Percentiles rank a stretch among this genome's conserved stretches.
Evolutionary conservation across 164 flowering plant genomes (phyloP).

Genomic region (Umbilicus rupestris): DNA sequence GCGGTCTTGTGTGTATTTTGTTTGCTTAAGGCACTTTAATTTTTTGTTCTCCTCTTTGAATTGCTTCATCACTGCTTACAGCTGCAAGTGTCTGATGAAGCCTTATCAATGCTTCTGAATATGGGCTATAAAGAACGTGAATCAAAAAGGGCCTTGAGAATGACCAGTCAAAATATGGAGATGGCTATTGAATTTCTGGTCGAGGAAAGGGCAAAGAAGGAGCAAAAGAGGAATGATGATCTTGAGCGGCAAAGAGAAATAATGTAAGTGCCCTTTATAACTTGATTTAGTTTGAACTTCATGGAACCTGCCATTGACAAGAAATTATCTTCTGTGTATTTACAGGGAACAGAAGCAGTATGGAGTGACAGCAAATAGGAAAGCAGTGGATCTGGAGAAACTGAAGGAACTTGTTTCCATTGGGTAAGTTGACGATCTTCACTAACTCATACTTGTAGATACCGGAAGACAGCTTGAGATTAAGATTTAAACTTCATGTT

Average conservation of each 20-base stretch:
- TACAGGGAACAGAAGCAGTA: constrained; percentile 77
- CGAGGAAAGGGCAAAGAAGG: constrained; percentile 50
- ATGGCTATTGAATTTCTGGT: constrained; percentile 61
- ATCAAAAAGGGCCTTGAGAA: constrained; percentile 70
- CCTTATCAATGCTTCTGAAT: constrained; percentile 57
- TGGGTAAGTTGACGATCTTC: constrained; percentile 38
- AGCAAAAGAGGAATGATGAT: constrained; percentile 42
- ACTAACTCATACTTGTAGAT: not conserved
- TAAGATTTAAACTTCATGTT: not conserved
- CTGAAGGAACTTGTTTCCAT: constrained; percentile 45
- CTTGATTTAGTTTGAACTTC: not conserved
- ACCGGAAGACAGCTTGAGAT: not conserved
- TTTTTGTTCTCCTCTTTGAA: not conserved
- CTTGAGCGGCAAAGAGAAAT: constrained; percentile 43
- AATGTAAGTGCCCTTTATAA: constrained; percentile 22
- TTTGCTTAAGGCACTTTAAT: not conserved
- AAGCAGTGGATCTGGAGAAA: constrained; percentile 64
- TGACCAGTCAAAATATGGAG: constrained; percentile 57
- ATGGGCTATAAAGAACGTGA: constrained; percentile 74
- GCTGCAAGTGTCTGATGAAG: constrained; percentile 86
- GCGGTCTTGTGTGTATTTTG: not conserved
- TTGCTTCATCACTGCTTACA: constrained; percentile 19
- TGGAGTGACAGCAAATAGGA: constrained; percentile 69
- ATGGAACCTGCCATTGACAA: not conserved
- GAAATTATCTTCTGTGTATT: not conserved